Evolutionary conservation across 306 rosid genomes (phyloP), one percentile per base, ranked within the genome.

Genomic region (Lotus japonicus): DNA sequence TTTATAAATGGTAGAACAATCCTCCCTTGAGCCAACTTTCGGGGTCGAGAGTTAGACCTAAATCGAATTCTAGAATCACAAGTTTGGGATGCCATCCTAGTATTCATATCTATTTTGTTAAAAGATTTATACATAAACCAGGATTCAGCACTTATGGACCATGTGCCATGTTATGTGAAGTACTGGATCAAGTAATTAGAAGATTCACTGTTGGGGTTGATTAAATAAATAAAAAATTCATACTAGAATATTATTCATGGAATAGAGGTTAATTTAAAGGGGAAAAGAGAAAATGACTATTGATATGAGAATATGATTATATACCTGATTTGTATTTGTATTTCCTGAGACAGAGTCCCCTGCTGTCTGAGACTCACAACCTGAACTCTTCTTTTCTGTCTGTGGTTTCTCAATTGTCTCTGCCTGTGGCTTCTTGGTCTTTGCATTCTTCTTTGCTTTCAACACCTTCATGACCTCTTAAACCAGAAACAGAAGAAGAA

Each of bases 391-490:
- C 49, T 53, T 78, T 51, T 76, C 81, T 1, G 52, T 14, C 50
- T 61, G 28, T 11, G 38, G 18, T 74, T 70, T 77, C 70, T 70
- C 89, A 15, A 61, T 65, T 5, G 77, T 31, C 21, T 83, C 91
- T 64, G 18, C 57, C 48, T 72, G 85, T 73, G 74, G 80, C 74
- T 87, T 85, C 87, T 82, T 90, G 4, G 85, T 75, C 80, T 90
- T 94, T 48, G 92, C 92, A 28, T 79, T 59, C 75, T 88, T 95
- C 84, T 91, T 95, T 17, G 97, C 97, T 62, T 85, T 79, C 81
- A 90, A 75, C 8, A 95, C 99, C 87, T 85, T 87, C 87, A 83
- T 70, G 38, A 95, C 99, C 87, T 95, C 99, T 95, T 56, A 45
- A 77, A 39, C 56, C 76, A 82, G 33, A 12, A 74, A 66, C 28